phyloP scores from a whole-genome alignment of 2,329 filamentous ascomycete genomes.

The Pestalotiopsis fici region DNA sequence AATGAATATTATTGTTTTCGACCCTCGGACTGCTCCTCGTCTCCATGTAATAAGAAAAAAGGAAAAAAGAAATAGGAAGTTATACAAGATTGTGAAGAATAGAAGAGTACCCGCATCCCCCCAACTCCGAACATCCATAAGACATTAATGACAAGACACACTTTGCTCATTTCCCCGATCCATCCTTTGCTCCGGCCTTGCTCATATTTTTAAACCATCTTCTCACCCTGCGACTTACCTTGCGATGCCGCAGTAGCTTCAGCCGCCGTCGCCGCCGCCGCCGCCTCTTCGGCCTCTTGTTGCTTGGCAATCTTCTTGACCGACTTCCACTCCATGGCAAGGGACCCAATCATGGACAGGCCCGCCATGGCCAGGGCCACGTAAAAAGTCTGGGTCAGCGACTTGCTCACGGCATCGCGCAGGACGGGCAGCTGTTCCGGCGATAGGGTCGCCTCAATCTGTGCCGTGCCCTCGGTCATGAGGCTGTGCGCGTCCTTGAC shows the following conservation, averaged over 20 bases:
- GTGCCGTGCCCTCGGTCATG: background rate
- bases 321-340: conserved; percentile 11
- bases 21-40: background rate
- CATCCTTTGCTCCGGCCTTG: background rate
- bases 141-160: background rate
- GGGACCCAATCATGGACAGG: conserved; percentile 9
- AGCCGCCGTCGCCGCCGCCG: background rate
- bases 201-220: background rate
- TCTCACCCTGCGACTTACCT: background rate
- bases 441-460: background rate
- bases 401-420: conserved; percentile 3
- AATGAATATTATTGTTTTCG: background rate
- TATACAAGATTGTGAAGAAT: background rate
- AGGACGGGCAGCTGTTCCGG: conserved; percentile 1
- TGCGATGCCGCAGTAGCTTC: background rate
- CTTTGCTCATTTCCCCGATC: background rate
- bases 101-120: background rate
- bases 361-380: conserved; percentile 8
- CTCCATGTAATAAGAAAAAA: background rate
- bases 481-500: conserved; percentile 7
- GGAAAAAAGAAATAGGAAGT: background rate
- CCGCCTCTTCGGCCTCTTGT: background rate
- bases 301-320: conserved; percentile 2
- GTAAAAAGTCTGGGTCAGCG: conserved; percentile 9
- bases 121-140: background rate